Base-by-base conservation (phyloP, 1,284 basidiomycete species). In the Trametes pubescens region DNA sequence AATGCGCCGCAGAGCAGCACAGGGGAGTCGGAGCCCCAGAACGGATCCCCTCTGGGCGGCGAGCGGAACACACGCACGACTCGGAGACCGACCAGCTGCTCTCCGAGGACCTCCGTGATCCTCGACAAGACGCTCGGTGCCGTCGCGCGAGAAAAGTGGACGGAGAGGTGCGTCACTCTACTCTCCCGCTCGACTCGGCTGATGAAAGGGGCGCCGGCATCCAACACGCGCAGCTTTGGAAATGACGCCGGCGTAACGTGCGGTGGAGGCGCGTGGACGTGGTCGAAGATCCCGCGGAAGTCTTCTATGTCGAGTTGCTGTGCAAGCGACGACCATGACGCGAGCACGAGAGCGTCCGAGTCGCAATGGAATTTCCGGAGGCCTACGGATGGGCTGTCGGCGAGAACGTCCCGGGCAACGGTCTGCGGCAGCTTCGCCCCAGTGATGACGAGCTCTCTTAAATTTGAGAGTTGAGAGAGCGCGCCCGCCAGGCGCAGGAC, bases 11-110 rank as follows among this genome's bases (percentile, higher is more conserved):
- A 54, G 14, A 54, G 52, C 8, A 32, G 26, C 24, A 54, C 38
- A 6, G 52, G 52, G 18, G 52, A 54, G 52, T 54, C 52, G 22
- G 40, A 54, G 26, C 29, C 40, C 52, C 52, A 54, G 26, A 24
- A 44, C 9, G 40, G 40, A 11, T 14, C 4, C 10, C 8, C n/a
- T 4, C 5, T 6, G 22, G 8, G 2, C 24, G 9, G 13, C n/a
- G 6, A 3, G 16, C 18, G 40, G 16, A 54, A 32, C 3, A 38
- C 44, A 3, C 52, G 52, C 10, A 44, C 18, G 2, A 54, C 52
- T 4, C 52, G 37, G 2, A 54, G 52, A 16, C 14, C 24, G 13
- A 44, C 18, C 24, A 54, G 52, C 14, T 54, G 52, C 38, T 18
- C 5, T 2, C 52, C 52, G 1, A 54, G 38, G 5, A 10, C 18